Evolutionary conservation across 805 yeast genomes (phyloP), one percentile per base, ranked within the genome.

Genomic region (Ogataea corticis): DNA sequence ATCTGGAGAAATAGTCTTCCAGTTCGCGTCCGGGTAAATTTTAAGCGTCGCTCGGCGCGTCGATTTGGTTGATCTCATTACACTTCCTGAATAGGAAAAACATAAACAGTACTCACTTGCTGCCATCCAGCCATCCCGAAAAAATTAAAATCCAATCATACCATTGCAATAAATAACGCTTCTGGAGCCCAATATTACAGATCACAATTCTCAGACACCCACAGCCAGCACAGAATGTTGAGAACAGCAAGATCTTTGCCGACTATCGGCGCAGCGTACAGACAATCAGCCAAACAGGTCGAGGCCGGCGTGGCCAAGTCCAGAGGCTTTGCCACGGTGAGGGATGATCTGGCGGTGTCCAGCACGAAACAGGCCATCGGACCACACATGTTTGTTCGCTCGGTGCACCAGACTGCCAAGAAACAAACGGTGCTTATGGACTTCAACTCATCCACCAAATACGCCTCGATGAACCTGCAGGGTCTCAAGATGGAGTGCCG

Each of bases 401-500:
- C 25, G 9, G 70, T 68, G 16, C 72, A 67, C 45, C 67, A 64
- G 36, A 67, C 72, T 0, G 13, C 65, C 1, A 67, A 65, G 42
- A 58, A 64, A 27, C 58, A 66, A 35, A 59, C 68, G 1, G 51
- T 59, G 10, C 48, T 67, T 19, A 46, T 65, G 29, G 69, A 61
- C 37, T 39, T 51, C 27, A 51, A 48, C n/a, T 37, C 49, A 6
- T 44, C 49, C 15, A 43, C 58, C 28, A 66, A 52, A 49, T 68
- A 60, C 37, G 49, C 63, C 2, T 58, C 66, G 23, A 74, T 81
- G 77, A 78, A 79, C 34, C 65, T 82, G 32, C 75, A 76, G 43
- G 70, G 78, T 2, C 69, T 83, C 52, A 81, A 78, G 57, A 61
- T 60, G 42, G 87, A 83, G 58, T 81, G 87, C 59, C 76, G 77